These are phyloP conservation scores for Saccharomyces hybrid DNA, from an alignment of 1,139 yeast species.

Conservation along the genomic window DNA sequence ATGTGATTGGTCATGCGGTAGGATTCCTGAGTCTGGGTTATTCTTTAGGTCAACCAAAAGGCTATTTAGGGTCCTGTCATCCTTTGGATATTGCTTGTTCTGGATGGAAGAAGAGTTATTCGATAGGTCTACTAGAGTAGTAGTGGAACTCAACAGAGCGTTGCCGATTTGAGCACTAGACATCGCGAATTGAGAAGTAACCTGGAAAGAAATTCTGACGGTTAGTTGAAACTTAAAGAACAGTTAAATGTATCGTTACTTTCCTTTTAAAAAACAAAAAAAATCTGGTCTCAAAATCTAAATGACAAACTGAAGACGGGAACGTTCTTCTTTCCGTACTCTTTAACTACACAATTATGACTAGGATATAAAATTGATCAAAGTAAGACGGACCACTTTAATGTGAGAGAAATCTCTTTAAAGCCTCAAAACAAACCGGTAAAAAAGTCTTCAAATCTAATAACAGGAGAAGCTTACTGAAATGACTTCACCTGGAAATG, in stretches of 20 bases:
- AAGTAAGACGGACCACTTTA: background rate
- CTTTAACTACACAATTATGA: background rate
- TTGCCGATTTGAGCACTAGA: conserved; percentile 2
- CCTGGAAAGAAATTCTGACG: background rate
- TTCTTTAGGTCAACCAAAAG: conserved; percentile 7
- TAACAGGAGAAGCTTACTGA: background rate
- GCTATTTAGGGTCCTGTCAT: conserved; percentile 1
- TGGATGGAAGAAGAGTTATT: conserved; percentile 2
- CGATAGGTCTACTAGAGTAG: conserved; percentile 13
- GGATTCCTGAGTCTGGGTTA: conserved; percentile 8
- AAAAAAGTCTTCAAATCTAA: background rate
- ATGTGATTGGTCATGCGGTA: conserved; percentile 27
- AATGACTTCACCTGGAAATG: background rate
- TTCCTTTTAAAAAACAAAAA: background rate
- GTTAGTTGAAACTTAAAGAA: background rate
- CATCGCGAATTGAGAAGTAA: background rate
- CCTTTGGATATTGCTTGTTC: conserved; percentile 2
- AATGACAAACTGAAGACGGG: background rate
- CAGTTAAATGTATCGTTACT: background rate
- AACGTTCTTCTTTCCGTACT: background rate
- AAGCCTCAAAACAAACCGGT: background rate
- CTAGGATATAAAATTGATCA: background rate
- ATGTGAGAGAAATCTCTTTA: background rate
- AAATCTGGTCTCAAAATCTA: background rate
- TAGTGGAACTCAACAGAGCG: conserved; percentile 9